A percentile compares a stretch with the other conserved stretches of the same genome.
Conservation (phyloP, 2,329 filamentous ascomycete genomes). For the Coniochaeta hoffmannii region DNA sequence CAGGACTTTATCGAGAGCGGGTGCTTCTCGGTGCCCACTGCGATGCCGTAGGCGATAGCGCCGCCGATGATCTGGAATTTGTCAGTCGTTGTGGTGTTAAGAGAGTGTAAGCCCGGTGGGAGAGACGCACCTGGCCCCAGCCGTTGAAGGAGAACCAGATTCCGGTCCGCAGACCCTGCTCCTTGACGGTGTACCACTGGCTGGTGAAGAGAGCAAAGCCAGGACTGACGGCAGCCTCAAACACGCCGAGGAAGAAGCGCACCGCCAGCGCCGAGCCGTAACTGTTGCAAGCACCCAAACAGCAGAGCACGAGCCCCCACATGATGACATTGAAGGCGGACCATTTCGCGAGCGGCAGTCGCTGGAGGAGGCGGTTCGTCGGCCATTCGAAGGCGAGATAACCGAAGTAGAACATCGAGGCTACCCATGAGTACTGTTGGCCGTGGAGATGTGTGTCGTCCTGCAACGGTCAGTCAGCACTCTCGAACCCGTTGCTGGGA, state of each 20-base stretch:
- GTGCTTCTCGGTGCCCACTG: constrained; percentile 37
- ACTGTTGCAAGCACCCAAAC: constrained; percentile 54
- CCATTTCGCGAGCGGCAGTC: constrained; percentile 59
- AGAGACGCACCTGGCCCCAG: constrained; percentile 24
- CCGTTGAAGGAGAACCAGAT: constrained; percentile 60
- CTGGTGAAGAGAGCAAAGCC: constrained; percentile 60
- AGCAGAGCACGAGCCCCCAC: constrained; percentile 51
- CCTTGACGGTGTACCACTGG: constrained; percentile 64
- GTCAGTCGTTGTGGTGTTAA: neutral
- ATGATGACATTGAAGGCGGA: constrained; percentile 56
- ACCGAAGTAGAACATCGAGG: constrained; percentile 39
- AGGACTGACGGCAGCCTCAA: constrained; percentile 61
- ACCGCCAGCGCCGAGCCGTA: constrained; percentile 56
- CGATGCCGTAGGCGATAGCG: constrained; percentile 32
- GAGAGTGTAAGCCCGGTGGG: neutral
- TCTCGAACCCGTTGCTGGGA: neutral
- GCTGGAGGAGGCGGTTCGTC: constrained; percentile 56
- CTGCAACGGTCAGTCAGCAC: constrained; percentile 4
- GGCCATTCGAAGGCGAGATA: constrained; percentile 56
- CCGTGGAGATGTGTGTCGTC: constrained; percentile 33
- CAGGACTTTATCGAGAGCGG: constrained; percentile 47
- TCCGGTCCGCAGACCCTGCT: constrained; percentile 55
- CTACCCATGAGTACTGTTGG: constrained; percentile 42
- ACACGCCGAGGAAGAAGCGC: constrained; percentile 60
- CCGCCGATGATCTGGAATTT: constrained; percentile 21